A percentile compares a stretch with the other conserved stretches of the same genome.
phyloP scores from a whole-genome alignment of 805 yeast species.

The Blastobotrys americana region DNA sequence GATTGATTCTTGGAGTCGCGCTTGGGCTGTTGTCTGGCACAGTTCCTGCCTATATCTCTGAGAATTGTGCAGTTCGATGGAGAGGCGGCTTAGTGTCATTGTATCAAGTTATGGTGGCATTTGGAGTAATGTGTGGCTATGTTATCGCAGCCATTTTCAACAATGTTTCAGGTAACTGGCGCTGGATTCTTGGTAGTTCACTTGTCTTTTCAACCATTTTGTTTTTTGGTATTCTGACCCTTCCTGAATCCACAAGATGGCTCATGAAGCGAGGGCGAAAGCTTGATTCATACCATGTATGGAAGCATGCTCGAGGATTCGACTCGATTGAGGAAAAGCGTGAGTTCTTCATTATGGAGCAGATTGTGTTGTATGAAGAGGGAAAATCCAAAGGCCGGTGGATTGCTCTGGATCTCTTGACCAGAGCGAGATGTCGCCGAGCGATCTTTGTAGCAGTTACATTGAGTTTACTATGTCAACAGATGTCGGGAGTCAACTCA shows the following conservation, averaged over 20 bases:
- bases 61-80: slow-evolving; percentile 9
- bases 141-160: slow-evolving; percentile 11
- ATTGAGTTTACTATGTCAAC: slow-evolving; percentile 10
- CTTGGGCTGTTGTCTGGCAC: slow-evolving; percentile 9
- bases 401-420: slow-evolving; percentile 7
- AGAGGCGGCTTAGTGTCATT: slow-evolving; percentile 8
- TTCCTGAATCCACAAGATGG: slow-evolving; percentile 11
- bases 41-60: slow-evolving; percentile 11
- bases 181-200: slow-evolving; percentile 11
- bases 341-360: slow-evolving; percentile 10
- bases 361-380: slow-evolving; percentile 6
- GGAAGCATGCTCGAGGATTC: slow-evolving; percentile 12
- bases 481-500: slow-evolving; percentile 11
- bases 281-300: slow-evolving; percentile 8
- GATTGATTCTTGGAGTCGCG: slow-evolving; percentile 8
- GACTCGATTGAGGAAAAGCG: slow-evolving; percentile 8
- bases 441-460: slow-evolving; percentile 12
- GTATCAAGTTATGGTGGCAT: slow-evolving; percentile 11
- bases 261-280: slow-evolving; percentile 7
- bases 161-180: slow-evolving; percentile 8
- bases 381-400: slow-evolving; percentile 7
- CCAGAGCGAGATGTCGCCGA: slow-evolving; percentile 9
- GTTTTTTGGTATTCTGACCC: slow-evolving; percentile 7
- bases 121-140: slow-evolving; percentile 11
- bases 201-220: slow-evolving; percentile 6